Conservation (phyloP, 345 rosid species). For the Citrus mangshanensis region DNA sequence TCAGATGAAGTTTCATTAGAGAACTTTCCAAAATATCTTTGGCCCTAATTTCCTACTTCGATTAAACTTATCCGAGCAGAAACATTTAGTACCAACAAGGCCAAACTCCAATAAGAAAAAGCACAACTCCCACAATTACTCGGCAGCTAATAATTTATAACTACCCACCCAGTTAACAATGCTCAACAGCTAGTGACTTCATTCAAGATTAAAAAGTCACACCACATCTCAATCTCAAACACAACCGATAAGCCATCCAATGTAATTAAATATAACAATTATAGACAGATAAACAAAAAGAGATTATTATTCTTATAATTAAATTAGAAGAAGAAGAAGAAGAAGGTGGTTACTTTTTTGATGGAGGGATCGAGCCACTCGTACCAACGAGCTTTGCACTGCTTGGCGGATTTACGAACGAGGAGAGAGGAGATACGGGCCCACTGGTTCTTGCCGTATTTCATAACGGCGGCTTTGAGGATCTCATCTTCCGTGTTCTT, state of each 20-base stretch:
- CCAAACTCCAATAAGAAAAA: no score
- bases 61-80: not conserved
- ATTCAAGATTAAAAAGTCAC: not conserved
- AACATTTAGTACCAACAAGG: not conserved
- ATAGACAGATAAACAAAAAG: not conserved
- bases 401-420: conserved; percentile 98
- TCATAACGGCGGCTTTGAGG: conserved; percentile 97
- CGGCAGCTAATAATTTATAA: no score
- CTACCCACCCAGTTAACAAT: no score
- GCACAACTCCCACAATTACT: no score
- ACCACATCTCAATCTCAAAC: not conserved
- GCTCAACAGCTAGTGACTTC: no score
- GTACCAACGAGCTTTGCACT: conserved; percentile 99
- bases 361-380: conserved; percentile 99
- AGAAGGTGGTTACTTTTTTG: conserved; percentile 54
- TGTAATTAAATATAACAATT: not conserved
- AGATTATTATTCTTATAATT: not conserved
- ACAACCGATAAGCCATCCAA: not conserved
- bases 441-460: conserved; percentile 99
- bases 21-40: not conserved
- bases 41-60: not conserved
- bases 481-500: conserved; percentile 99
- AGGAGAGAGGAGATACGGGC: conserved; percentile 95
- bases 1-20: not conserved
- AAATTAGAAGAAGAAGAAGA: no score